Percentiles rank a stretch among this genome's conserved stretches.
These are phyloP conservation scores for Yarrowia hollandica DNA, from an alignment of 805 yeast species.

Conservation along the genomic window DNA sequence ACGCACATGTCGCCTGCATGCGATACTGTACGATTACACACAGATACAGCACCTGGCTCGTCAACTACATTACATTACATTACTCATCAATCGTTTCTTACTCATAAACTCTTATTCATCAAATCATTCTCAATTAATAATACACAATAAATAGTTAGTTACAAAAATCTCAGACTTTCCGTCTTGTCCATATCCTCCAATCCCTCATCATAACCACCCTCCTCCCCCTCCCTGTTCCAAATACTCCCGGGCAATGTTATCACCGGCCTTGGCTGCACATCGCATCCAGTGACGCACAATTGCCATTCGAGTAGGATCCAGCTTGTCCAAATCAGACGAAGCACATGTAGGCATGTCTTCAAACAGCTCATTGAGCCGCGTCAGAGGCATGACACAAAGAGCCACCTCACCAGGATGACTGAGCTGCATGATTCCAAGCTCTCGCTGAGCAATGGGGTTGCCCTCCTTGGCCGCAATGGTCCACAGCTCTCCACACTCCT, in stretches of 20 bases:
- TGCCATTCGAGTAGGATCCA: constrained; percentile 39
- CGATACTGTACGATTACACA: too few species aligned
- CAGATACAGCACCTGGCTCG: too few species aligned
- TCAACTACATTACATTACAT: too few species aligned
- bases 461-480: constrained; percentile 38
- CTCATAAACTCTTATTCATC: too few species aligned
- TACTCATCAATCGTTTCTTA: too few species aligned
- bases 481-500: constrained; percentile 39
- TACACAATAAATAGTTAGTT: constrained; percentile 18
- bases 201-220: constrained; percentile 4
- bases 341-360: constrained; percentile 28
- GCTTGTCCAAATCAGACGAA: constrained; percentile 35
- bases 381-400: constrained; percentile 35
- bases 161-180: not conserved
- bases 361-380: constrained; percentile 35
- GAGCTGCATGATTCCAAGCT: constrained; percentile 38
- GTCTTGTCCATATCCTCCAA: too few species aligned
- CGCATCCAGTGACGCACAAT: constrained; percentile 39
- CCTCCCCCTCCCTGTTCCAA: constrained; percentile 32
- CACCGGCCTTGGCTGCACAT: constrained; percentile 36
- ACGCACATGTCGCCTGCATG: too few species aligned
- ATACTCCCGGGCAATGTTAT: constrained; percentile 38
- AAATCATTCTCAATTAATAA: not conserved
- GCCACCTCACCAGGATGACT: constrained; percentile 38
- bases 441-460: constrained; percentile 36